Percentiles rank a stretch among this genome's conserved stretches.
phyloP scores from a whole-genome alignment of 371 early-diverging fungal species.

The Mortierella sp. region DNA sequence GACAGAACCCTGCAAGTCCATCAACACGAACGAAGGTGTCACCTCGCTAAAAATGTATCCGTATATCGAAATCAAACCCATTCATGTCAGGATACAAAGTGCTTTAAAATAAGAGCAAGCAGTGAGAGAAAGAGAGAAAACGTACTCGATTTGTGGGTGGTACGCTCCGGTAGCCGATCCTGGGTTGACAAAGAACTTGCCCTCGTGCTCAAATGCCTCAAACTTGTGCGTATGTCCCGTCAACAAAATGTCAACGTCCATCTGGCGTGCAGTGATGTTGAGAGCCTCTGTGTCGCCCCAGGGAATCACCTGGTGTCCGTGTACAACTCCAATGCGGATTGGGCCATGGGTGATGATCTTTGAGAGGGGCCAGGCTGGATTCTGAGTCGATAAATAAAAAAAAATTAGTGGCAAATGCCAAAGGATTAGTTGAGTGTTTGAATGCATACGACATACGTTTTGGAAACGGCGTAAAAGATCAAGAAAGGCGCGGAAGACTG shows the following conservation, averaged over 20 bases:
- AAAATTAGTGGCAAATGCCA: no score
- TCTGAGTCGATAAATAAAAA: conserved; percentile 39
- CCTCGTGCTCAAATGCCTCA: conserved; percentile 91
- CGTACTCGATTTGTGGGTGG: conserved; percentile 61
- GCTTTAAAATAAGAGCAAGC: no score
- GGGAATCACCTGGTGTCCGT: conserved; percentile 92
- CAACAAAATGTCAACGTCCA: conserved; percentile 93
- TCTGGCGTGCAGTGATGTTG: conserved; percentile 82
- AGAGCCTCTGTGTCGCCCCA: conserved; percentile 88
- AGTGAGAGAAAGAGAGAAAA: background rate
- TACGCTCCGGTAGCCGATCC: conserved; percentile 95
- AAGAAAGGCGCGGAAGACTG: no score
- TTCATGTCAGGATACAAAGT: no score
- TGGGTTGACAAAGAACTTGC: conserved; percentile 93
- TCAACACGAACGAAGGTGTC: conserved; percentile 92
- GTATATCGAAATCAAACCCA: no score
- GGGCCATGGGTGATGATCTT: conserved; percentile 82
- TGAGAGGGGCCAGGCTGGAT: conserved; percentile 68
- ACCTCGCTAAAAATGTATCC: no score
- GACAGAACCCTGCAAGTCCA: conserved; percentile 87
- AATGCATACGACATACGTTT: no score
- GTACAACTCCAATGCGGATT: conserved; percentile 85
- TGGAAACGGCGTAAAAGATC: no score
- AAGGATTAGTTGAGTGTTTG: no score
- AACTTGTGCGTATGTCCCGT: conserved; percentile 91